Percentiles rank a stretch among this genome's conserved stretches.
Conservation (phyloP, 2,329 filamentous ascomycete genomes). For the Metarhizium guizhouense region DNA sequence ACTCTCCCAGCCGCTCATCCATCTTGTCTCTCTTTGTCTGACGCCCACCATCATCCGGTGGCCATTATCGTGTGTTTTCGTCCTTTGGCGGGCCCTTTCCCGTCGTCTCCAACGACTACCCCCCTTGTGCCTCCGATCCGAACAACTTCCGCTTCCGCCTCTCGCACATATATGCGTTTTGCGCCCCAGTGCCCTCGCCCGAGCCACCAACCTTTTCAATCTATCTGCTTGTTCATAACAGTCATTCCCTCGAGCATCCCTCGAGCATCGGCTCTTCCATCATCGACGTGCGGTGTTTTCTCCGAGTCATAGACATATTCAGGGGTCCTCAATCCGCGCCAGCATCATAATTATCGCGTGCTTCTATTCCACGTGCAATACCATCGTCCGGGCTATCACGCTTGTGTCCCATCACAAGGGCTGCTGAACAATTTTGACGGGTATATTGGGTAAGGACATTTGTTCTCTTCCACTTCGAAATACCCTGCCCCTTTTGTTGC, state of each 20-base stretch:
- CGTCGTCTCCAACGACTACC: constrained; percentile 9
- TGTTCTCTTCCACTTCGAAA: too few species aligned
- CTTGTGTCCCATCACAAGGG: too few species aligned
- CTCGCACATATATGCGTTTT: not conserved
- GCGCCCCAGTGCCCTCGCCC: not conserved
- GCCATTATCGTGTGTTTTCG: constrained; percentile 5
- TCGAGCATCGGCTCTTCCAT: not conserved
- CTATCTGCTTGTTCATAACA: not conserved
- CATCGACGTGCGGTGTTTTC: not conserved
- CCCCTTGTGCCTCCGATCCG: constrained; percentile 18
- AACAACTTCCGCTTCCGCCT: constrained; percentile 9
- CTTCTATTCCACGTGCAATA: not conserved
- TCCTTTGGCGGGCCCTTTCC: constrained; percentile 3
- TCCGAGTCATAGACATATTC: not conserved
- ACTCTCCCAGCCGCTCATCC: not conserved
- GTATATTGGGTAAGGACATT: too few species aligned
- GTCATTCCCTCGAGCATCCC: not conserved
- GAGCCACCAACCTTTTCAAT: not conserved
- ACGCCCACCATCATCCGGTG: constrained; percentile 3
- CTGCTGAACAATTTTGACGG: too few species aligned
- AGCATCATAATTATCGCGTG: not conserved
- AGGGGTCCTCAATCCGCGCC: not conserved
- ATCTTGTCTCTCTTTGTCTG: constrained; percentile 4
- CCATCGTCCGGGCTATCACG: too few species aligned
- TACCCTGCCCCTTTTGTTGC: too few species aligned